These are phyloP conservation scores for Waltergamsia citrina DNA, from an alignment of 2,329 filamentous ascomycete genomes.

Conservation along the genomic window DNA sequence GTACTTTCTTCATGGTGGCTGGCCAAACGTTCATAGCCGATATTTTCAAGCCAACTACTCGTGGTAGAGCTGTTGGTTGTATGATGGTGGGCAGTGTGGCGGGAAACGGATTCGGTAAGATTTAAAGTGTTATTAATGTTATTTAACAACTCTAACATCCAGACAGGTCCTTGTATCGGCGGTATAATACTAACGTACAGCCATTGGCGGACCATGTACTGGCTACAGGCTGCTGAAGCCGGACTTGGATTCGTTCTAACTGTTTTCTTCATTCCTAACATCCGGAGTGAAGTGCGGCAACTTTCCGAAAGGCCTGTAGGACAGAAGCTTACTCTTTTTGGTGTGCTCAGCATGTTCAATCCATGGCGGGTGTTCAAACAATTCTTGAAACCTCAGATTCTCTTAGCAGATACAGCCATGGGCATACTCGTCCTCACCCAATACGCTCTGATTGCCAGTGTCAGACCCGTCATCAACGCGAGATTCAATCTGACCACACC, in stretches of 20 bases:
- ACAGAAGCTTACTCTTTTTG: neutral
- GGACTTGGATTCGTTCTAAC: conserved; percentile 13
- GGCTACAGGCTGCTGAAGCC: conserved; percentile 11
- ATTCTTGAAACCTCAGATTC: conserved; percentile 10
- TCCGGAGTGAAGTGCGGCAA: conserved; percentile 7
- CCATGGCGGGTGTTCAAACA: conserved; percentile 14
- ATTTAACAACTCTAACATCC: neutral
- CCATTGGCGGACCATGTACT: conserved; percentile 15
- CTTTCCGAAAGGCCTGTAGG: neutral
- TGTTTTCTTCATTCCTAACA: conserved; percentile 11
- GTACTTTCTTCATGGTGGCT: conserved; percentile 8
- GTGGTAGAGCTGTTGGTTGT: conserved; percentile 7
- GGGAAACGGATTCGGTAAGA: conserved; percentile 6
- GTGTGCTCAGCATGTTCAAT: conserved; percentile 9
- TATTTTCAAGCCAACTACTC: conserved; percentile 4
- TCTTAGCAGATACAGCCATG: conserved; percentile 13
- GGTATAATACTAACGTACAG: conserved; percentile 15
- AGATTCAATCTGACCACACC: conserved; percentile 56
- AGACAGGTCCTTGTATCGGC: conserved; percentile 9
- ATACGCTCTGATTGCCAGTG: too few species aligned
- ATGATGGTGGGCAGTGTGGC: conserved; percentile 5
- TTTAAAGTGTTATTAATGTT: neutral
- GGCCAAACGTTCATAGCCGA: conserved; percentile 9
- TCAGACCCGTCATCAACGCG: conserved; percentile 58
- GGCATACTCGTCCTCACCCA: conserved; percentile 15